Base-by-base conservation (phyloP, 2,329 filamentous ascomycete species). In the Fusarium sp. region DNA sequence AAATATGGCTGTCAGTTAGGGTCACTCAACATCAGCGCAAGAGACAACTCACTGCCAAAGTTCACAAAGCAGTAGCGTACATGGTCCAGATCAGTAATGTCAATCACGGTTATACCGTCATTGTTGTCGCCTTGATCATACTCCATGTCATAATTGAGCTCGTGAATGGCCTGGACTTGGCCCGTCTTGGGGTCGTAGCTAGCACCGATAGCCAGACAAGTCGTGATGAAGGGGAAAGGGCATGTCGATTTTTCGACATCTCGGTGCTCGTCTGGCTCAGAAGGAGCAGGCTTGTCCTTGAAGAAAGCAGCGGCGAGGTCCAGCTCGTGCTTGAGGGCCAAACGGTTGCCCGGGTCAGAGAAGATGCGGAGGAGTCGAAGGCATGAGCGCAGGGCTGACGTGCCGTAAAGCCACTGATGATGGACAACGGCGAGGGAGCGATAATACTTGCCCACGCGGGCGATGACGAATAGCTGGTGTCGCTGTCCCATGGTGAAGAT, bases 391-490 rank as follows among this genome's bases (percentile, higher is more conserved):
- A 75, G 14, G n/a, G 71, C 65, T 4, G 38, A 53, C 6, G 64
- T n/a, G 33, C 69, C 71, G 49, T 66, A 69, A 8, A 65, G 51
- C 67, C 67, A 71, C 22, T 71, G 67, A 38, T 71, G 51, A 53
- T 68, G 63, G n/a, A 69, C 46, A 16, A 62, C 66, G 4, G 68
- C 71, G 24, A 75, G 68, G 6, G 49, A 22, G 38, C 61, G 66
- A 33, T 73, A 72, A 16, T 64, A 12, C 38, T 49, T 49, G 22
- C 46, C 58, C 16, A 71, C 58, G 16, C 62, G 61, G 63, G 70
- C 70, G 58, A 75, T 67, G 42, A 75, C 59, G n/a, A 68, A 73
- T 33, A 75, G 33, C 33, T 73, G 68, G 58, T 71, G 68, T 27
- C 66, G 51, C 44, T 73, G 67, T 2, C 60, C 66, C 72, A 75